A percentile compares a stretch with the other conserved stretches of the same genome.
phyloP scores from a whole-genome alignment of 257 asterid genomes.

The Rubia yunnanensis region DNA sequence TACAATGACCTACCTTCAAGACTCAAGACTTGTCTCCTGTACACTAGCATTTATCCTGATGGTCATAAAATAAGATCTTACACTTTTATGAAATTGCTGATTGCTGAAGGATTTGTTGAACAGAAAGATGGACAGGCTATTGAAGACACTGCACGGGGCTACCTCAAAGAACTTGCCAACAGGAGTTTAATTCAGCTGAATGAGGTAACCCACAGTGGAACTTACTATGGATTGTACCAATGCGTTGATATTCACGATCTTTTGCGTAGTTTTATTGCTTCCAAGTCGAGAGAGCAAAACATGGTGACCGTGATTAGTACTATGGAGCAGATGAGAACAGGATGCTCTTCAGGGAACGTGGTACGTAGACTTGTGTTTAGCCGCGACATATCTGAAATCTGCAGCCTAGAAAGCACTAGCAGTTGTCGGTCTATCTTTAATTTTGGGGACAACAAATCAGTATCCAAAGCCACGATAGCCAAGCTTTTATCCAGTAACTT shows the following conservation, averaged over 20 bases:
- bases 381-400: neutral
- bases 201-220: neutral
- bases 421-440: conserved; percentile 6
- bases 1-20: conserved; percentile 1
- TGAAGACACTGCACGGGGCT: neutral
- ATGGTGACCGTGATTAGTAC: conserved; percentile 5
- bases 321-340: neutral
- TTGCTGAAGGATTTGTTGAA: neutral
- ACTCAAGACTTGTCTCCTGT: neutral
- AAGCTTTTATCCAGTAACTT: conserved; percentile 3
- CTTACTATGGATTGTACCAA: neutral
- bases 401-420: neutral
- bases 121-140: neutral
- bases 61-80: neutral
- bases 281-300: conserved; percentile 12
- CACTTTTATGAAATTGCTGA: neutral
- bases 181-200: conserved; percentile 18
- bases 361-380: conserved; percentile 13
- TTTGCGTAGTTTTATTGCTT: conserved; percentile 3
- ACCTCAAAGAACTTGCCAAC: conserved; percentile 19
- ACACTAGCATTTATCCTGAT: neutral
- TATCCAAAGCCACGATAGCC: neutral
- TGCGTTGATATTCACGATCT: conserved; percentile 8
- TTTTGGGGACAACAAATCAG: neutral
- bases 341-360: neutral